A percentile compares a stretch with the other conserved stretches of the same genome.
phyloP scores from a whole-genome alignment of 345 rosid genomes.

The Brassica juncea region DNA sequence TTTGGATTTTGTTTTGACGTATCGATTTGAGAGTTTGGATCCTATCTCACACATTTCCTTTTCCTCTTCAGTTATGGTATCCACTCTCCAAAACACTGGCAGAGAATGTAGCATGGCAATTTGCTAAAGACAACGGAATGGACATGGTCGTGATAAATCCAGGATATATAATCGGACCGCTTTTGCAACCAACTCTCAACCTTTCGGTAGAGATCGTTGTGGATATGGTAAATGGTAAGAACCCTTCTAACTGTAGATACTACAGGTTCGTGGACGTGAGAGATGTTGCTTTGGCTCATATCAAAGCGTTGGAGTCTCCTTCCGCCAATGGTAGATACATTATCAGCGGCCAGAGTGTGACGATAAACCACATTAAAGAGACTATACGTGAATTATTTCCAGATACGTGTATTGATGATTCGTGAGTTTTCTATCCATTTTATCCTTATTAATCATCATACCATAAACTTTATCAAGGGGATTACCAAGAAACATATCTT shows the following conservation, averaged over 20 bases:
- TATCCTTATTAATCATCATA: too few relatives aligned
- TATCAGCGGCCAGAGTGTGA: conserved; percentile 21
- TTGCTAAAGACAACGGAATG: conserved; percentile 41
- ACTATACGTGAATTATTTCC: conserved; percentile 23
- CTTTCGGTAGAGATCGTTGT: not conserved
- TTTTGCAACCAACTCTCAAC: conserved; percentile 47
- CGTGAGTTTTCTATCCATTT: conserved; percentile 13
- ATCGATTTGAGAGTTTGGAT: not conserved
- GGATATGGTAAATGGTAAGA: conserved; percentile 38
- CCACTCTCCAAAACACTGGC: conserved; percentile 47
- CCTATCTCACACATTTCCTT: not conserved
- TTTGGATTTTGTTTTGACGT: not conserved
- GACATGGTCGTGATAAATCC: conserved; percentile 46
- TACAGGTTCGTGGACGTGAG: conserved; percentile 50
- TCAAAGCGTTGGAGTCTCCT: conserved; percentile 40
- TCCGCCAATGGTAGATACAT: conserved; percentile 39
- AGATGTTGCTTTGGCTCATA: conserved; percentile 49
- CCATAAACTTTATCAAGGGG: not conserved
- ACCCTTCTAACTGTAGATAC: not conserved
- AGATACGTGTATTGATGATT: conserved; percentile 14
- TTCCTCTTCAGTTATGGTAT: conserved; percentile 44
- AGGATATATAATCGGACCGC: conserved; percentile 44
- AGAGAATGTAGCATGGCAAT: conserved; percentile 50
- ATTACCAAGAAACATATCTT: not conserved
- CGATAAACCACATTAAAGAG: not conserved